Evolutionary conservation across 2,329 filamentous ascomycete genomes (phyloP), one percentile per base, ranked within the genome.

Genomic region (Nakataea oryzae): DNA sequence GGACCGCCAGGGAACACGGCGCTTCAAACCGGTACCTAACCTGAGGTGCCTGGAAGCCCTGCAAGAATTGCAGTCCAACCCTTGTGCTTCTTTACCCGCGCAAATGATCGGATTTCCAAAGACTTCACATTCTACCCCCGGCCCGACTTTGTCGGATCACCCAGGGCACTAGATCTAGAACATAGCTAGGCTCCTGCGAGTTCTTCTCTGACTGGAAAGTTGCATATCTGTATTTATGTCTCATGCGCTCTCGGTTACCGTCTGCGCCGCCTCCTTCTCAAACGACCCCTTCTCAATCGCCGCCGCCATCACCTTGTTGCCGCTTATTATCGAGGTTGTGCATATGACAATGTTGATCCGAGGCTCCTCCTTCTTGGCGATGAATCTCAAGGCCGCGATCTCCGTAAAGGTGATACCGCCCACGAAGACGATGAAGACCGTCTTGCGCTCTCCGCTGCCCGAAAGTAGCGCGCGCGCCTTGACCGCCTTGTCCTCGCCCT

Each of bases 401-500:
- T 99, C 95, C 0, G 95, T 93, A 71, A 96, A 96, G 0, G 92
- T 97, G 62, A 99, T 90, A 2, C 95, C 96, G n/a, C 95, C 95
- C 24, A 99, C 78, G 75, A 97, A 97, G 68, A 97, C 96, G n/a
- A 99, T 87, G 70, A 97, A 90, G 0, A 96, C 88, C 0, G 90
- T 93, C 78, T 96, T 96, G 72, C 86, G 87, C 60, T 85, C 85
- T 21, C 84, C 83, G 59, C 80, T 86, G 0, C 92, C 91, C 58
- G 91, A 90, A 54, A 99, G 78, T 29, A 96, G 83, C 64, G 91
- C 88, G 62, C 92, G 82, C 21, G 93, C 93, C 69, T 93, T 93
- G 34, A 93, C 86, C 1, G 93, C 92, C 73, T 95, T 96, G 70
- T 97, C 93, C 70, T 96, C 91, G 2, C 93, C 93, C 69, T 91